Conservation (phyloP, 2,329 filamentous ascomycete genomes). For the Botrytis byssoidea region DNA sequence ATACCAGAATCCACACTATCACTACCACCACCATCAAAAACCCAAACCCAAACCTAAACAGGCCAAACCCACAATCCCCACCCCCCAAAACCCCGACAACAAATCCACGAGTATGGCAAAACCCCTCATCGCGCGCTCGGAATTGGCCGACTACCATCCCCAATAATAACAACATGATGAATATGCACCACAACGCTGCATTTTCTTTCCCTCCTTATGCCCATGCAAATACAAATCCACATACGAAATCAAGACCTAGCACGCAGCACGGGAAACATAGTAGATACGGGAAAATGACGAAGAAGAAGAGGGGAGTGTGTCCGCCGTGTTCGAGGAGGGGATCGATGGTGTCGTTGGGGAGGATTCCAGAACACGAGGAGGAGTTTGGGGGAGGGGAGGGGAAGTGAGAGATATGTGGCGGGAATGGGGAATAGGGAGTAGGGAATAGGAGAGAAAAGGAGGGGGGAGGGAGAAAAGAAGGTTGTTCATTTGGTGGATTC, state of each 20-base stretch:
- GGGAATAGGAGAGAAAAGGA: neutral
- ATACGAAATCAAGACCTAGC: neutral
- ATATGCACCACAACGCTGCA: neutral
- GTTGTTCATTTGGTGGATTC: neutral
- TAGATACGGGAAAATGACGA: neutral
- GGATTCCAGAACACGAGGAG: conserved; percentile 4
- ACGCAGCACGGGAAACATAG: neutral
- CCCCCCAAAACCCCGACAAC: neutral
- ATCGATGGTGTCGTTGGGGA: neutral
- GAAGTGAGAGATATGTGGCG: neutral
- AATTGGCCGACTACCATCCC: neutral
- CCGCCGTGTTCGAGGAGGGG: neutral
- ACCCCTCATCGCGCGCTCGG: neutral
- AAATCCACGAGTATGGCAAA: conserved; percentile 8
- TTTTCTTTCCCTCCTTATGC: neutral
- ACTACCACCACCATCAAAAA: neutral
- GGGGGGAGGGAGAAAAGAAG: neutral
- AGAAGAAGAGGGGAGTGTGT: neutral
- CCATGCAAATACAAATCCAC: neutral
- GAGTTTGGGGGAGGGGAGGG: neutral
- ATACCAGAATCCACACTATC: neutral
- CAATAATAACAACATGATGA: neutral
- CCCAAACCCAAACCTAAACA: neutral
- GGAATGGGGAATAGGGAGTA: too few species aligned
- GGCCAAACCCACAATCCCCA: neutral